A percentile compares a stretch with the other conserved stretches of the same genome.
These are phyloP conservation scores for Didymella pinodella DNA, from an alignment of 2,329 filamentous ascomycete genomes.

Conservation along the genomic window DNA sequence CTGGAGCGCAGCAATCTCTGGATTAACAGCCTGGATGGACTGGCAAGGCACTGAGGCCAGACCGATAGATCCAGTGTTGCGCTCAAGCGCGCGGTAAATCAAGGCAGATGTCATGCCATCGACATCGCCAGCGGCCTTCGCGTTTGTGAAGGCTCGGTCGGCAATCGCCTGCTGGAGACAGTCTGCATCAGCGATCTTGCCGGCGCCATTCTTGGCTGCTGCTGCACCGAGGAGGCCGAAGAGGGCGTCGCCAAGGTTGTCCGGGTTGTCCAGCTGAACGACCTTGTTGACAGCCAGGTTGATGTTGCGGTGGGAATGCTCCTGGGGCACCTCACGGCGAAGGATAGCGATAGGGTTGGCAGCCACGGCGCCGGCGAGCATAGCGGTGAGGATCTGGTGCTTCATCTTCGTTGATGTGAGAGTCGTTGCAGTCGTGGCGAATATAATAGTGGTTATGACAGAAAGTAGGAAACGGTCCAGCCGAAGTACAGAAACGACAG, in stretches of 20 bases:
- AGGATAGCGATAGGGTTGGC: constrained; percentile 38
- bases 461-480: constrained; percentile 13
- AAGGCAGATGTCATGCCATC: constrained; percentile 64
- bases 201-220: constrained; percentile 59
- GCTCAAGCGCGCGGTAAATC: constrained; percentile 64
- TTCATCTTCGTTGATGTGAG: constrained; percentile 38
- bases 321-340: constrained; percentile 63
- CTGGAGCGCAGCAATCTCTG: constrained; percentile 69
- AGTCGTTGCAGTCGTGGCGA: constrained; percentile 8
- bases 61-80: constrained; percentile 67
- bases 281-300: constrained; percentile 56
- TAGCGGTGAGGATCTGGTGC: constrained; percentile 42
- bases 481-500: constrained; percentile 17
- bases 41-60: constrained; percentile 65
- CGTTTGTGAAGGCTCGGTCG: constrained; percentile 68
- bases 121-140: constrained; percentile 62
- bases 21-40: constrained; percentile 64
- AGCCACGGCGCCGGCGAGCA: constrained; percentile 41
- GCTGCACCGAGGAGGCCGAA: constrained; percentile 63
- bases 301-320: constrained; percentile 63
- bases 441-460: constrained; percentile 1
- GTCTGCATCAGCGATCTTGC: constrained; percentile 61
- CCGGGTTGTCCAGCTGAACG: constrained; percentile 58
- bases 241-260: constrained; percentile 58
- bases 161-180: constrained; percentile 67